Evolutionary conservation across 1,284 basidiomycete genomes (phyloP).

Genomic region (Golubevia sp.): DNA sequence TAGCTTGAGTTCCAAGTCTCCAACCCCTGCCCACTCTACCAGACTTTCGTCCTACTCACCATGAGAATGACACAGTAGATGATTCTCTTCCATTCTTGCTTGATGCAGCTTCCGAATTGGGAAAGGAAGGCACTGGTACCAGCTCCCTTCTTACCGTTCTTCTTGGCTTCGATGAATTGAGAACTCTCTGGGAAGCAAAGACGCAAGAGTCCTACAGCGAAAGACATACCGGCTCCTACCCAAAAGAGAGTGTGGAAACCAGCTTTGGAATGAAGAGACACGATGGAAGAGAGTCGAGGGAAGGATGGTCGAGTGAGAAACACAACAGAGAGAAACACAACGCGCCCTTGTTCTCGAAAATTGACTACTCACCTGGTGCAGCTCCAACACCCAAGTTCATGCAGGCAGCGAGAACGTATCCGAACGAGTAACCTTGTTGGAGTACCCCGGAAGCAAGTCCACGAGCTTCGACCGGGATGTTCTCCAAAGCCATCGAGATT

Average conservation of each 20-base stretch:
- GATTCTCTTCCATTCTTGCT: constrained; percentile 20
- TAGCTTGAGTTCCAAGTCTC: too few species aligned
- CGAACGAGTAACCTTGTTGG: constrained; percentile 36
- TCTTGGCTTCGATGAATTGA: constrained; percentile 35
- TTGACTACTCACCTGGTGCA: too few species aligned
- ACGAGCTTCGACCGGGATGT: constrained; percentile 27
- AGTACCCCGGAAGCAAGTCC: constrained; percentile 37
- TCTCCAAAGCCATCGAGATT: constrained; percentile 22
- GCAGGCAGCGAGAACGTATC: constrained; percentile 37
- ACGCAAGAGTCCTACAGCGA: constrained; percentile 24
- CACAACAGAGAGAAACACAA: too few species aligned
- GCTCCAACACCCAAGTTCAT: constrained; percentile 34
- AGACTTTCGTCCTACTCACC: not conserved
- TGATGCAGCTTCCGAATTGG: constrained; percentile 15
- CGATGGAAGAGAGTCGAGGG: too few species aligned
- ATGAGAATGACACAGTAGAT: constrained; percentile 14
- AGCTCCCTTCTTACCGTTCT: constrained; percentile 15
- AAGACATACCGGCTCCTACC: constrained; percentile 31
- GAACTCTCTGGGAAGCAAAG: constrained; percentile 34
- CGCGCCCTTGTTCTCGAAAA: too few species aligned
- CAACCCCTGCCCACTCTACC: too few species aligned
- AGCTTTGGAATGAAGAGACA: too few species aligned
- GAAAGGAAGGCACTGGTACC: constrained; percentile 25
- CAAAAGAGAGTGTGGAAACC: constrained; percentile 39
- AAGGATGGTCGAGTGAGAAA: too few species aligned